Conservation (phyloP, 345 rosid genomes). For the Balakata baccata region DNA sequence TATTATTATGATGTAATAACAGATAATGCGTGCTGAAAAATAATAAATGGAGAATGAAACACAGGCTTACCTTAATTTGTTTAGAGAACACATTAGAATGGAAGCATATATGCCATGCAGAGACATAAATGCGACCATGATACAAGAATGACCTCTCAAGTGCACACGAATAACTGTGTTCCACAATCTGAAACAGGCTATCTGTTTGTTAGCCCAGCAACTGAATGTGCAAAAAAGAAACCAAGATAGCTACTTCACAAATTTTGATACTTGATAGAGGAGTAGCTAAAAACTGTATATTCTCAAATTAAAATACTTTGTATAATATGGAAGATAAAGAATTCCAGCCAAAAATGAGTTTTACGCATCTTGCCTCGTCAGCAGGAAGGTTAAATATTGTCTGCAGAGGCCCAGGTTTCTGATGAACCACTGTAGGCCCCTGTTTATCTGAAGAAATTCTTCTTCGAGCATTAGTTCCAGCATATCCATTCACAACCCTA, state of each 20-base stretch:
- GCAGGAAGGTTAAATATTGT: slow-evolving; percentile 85
- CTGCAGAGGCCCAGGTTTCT: slow-evolving; percentile 92
- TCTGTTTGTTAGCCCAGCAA: slow-evolving; percentile 18
- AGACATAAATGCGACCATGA: slow-evolving; percentile 98
- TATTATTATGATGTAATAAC: background rate
- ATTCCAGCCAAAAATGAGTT: slow-evolving; percentile 14
- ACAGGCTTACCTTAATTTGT: slow-evolving; percentile 84
- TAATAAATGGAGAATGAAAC: slow-evolving; percentile 3
- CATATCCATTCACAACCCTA: slow-evolving; percentile 67
- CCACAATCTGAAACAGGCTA: slow-evolving; percentile 59
- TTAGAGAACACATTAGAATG: slow-evolving; percentile 97
- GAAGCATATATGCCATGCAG: slow-evolving; percentile 98
- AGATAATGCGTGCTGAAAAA: background rate
- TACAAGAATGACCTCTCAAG: slow-evolving; percentile 96
- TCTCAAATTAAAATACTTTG: background rate
- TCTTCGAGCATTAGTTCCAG: slow-evolving; percentile 69
- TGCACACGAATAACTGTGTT: slow-evolving; percentile 92
- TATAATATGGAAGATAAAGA: background rate
- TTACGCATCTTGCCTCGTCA: slow-evolving; percentile 61
- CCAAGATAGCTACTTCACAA: background rate
- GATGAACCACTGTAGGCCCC: slow-evolving; percentile 93
- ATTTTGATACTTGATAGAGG: background rate
- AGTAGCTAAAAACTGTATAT: background rate
- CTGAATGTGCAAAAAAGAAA: slow-evolving; percentile 1
- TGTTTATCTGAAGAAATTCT: slow-evolving; percentile 63